A percentile compares a stretch with the other conserved stretches of the same genome.
These are phyloP conservation scores for Fusarium napiforme DNA, from an alignment of 2,329 filamentous ascomycete genomes.

Conservation along the genomic window DNA sequence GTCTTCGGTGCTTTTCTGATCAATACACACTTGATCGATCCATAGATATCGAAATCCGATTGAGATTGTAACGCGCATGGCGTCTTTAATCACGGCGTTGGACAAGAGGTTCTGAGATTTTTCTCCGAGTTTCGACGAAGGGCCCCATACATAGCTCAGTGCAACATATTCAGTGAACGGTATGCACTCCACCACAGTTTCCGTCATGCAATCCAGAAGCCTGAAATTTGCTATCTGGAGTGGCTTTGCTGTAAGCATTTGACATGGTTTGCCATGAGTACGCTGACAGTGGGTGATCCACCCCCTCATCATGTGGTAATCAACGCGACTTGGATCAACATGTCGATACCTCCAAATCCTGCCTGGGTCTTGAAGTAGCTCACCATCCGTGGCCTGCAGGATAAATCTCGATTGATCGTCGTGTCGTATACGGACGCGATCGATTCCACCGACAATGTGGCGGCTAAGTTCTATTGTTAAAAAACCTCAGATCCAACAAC, in stretches of 20 bases:
- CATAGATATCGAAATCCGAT: background rate
- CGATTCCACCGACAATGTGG: no score
- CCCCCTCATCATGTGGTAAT: background rate
- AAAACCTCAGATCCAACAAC: no score
- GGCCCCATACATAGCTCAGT: background rate
- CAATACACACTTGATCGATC: background rate
- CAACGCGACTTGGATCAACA: rapidly evolving
- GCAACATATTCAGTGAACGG: background rate
- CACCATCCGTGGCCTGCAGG: no score
- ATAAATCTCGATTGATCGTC: no score
- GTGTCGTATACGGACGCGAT: no score
- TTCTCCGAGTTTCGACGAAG: background rate
- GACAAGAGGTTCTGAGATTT: no score
- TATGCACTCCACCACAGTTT: rapidly evolving
- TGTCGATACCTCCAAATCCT: background rate
- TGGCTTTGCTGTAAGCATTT: background rate
- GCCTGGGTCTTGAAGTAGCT: no score
- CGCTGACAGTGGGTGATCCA: background rate
- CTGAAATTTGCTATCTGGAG: rapidly evolving
- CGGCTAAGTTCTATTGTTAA: no score
- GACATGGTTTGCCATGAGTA: rapidly evolving
- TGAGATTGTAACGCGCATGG: rapidly evolving
- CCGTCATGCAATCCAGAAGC: rapidly evolving
- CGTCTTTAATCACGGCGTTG: background rate
- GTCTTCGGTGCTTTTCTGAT: rapidly evolving